Conservation (phyloP, 1,139 yeast species). For the Torulaspora pretoriensis region DNA sequence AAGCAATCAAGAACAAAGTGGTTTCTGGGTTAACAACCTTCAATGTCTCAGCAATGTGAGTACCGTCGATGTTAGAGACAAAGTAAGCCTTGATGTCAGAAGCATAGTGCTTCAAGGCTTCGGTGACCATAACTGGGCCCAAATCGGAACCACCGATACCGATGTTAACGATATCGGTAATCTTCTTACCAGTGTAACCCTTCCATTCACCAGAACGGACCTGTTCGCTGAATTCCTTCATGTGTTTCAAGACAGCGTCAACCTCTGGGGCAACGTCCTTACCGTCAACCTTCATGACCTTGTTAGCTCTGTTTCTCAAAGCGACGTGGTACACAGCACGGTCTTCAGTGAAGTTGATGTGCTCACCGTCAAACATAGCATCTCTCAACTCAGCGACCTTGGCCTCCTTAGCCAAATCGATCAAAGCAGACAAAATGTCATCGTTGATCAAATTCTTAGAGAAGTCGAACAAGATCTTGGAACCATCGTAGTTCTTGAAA, state of each 20-base stretch:
- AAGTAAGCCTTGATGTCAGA: slow-evolving; percentile 78
- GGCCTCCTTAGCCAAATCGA: slow-evolving; percentile 85
- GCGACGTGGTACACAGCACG: slow-evolving; percentile 98
- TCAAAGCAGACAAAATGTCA: slow-evolving; percentile 61
- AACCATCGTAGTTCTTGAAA: slow-evolving; percentile 77
- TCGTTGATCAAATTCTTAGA: slow-evolving; percentile 91
- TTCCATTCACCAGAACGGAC: slow-evolving; percentile 93
- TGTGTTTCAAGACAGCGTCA: slow-evolving; percentile 83
- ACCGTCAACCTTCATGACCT: slow-evolving; percentile 85
- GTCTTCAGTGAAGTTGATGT: slow-evolving; percentile 91
- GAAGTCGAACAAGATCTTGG: slow-evolving; percentile 87
- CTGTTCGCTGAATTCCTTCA: slow-evolving; percentile 87
- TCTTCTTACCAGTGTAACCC: slow-evolving; percentile 92
- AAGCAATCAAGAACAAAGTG: slow-evolving; percentile 88
- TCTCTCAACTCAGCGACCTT: slow-evolving; percentile 83
- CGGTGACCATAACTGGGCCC: slow-evolving; percentile 99
- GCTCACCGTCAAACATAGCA: slow-evolving; percentile 85
- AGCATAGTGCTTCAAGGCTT: slow-evolving; percentile 88
- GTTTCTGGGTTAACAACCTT: slow-evolving; percentile 80
- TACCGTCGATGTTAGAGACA: slow-evolving; percentile 97
- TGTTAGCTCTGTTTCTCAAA: slow-evolving; percentile 82
- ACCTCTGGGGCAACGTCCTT: slow-evolving; percentile 85
- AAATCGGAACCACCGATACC: slow-evolving; percentile 99
- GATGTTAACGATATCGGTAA: slow-evolving; percentile 91
- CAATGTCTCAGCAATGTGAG: slow-evolving; percentile 89